Evolutionary conservation across 305 asterid species (phyloP).

Genomic region (Solanum hybrid): DNA sequence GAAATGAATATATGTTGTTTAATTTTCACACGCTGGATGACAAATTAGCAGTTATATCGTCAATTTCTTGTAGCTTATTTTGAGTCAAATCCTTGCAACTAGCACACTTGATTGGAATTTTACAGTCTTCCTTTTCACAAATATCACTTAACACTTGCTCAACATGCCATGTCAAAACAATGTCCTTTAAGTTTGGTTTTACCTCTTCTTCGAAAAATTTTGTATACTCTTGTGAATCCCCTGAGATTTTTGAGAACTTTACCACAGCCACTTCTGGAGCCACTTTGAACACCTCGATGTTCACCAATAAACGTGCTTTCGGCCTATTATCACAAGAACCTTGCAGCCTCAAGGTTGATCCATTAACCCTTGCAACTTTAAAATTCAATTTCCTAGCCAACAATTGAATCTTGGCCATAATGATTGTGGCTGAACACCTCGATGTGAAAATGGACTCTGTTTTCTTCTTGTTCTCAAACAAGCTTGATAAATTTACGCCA

Average conservation of each 20-base stretch:
- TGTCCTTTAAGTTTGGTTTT: constrained; percentile 48
- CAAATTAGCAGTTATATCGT: neutral
- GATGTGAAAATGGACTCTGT: constrained; percentile 46
- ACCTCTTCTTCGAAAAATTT: constrained; percentile 54
- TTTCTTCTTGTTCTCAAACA: constrained; percentile 33
- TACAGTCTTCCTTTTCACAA: neutral
- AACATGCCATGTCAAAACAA: constrained; percentile 71
- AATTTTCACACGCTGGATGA: neutral
- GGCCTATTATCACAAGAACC: constrained; percentile 36
- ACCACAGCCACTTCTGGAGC: constrained; percentile 63
- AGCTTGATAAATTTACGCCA: constrained; percentile 39
- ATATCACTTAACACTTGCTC: constrained; percentile 8
- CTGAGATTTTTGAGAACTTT: constrained; percentile 47
- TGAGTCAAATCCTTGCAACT: neutral
- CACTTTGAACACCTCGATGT: constrained; percentile 59
- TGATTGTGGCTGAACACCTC: constrained; percentile 34
- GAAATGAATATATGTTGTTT: neutral
- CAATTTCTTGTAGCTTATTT: neutral
- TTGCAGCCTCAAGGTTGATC: constrained; percentile 39
- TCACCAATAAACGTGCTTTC: constrained; percentile 37
- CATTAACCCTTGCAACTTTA: constrained; percentile 32
- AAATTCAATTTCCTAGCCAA: constrained; percentile 41
- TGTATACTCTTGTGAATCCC: constrained; percentile 53
- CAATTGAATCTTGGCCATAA: constrained; percentile 36
- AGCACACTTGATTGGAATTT: neutral